Evolutionary conservation across 768 basidiomycete genomes (phyloP).

Genomic region (Mycena filopes): DNA sequence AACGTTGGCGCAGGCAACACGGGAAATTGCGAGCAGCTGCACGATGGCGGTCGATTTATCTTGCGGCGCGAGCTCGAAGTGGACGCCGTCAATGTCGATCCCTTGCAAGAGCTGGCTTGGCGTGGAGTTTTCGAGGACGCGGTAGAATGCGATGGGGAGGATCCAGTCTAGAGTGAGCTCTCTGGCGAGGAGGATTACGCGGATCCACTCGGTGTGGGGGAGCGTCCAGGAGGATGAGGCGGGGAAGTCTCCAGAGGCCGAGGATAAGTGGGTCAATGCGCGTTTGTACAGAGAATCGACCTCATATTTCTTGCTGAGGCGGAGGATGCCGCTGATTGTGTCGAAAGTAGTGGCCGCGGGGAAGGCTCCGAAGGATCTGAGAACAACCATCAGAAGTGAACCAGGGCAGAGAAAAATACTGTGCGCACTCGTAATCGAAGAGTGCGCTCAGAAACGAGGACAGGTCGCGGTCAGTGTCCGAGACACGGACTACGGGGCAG

Average conservation of each 20-base stretch:
- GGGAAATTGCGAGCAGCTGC: neutral
- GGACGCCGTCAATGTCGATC: neutral
- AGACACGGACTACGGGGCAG: neutral
- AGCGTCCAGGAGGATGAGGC: neutral
- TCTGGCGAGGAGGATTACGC: neutral
- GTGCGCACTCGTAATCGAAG: neutral
- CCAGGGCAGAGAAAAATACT: neutral
- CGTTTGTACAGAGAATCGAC: neutral
- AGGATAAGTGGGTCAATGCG: neutral
- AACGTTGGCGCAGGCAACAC: neutral
- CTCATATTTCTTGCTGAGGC: constrained; percentile 5
- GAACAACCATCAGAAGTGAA: neutral
- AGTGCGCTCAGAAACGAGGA: neutral
- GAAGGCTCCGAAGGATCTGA: neutral
- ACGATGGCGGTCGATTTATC: constrained; percentile 17
- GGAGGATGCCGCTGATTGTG: neutral
- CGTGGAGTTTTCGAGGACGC: neutral
- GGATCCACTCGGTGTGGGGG: neutral
- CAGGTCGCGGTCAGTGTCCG: neutral
- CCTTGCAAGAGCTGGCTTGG: neutral
- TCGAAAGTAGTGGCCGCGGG: neutral
- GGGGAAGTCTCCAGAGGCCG: neutral
- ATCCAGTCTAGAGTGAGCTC: neutral
- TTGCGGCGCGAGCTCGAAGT: neutral
- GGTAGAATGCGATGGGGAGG: constrained; percentile 3